Base-by-base conservation (phyloP, 1,284 basidiomycete species). In the Tylopilus orsonianus region DNA sequence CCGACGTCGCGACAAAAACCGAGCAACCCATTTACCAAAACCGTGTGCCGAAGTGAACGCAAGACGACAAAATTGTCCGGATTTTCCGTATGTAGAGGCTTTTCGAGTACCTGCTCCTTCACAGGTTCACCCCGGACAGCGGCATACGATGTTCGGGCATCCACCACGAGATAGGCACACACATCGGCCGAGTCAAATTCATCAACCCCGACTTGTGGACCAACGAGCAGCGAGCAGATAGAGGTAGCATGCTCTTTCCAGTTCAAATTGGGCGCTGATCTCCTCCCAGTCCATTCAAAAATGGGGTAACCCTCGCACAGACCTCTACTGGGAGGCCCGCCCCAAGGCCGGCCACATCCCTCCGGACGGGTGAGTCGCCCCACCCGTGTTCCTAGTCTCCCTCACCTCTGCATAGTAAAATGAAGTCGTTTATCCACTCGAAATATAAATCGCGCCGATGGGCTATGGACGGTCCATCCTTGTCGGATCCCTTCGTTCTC, bases 181-280 rank as follows among this genome's bases (percentile, higher is more conserved):
- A 99, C 68, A 96, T 97, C 69, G 90, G 89, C 71, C 90, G 89
- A 65, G 93, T 99, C 65, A 97, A 97, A 68, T 97, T 93, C 8
- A 93, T 99, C 53, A 97, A 99, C 72, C 83, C 99, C 38, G 96
- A 99, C 62, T 86, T 92, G 18, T 99, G 96, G 96, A 97, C 93
- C 4, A 91, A 93, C 1, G 95, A n/a, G n/a, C n/a, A n/a, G n/a
- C n/a, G n/a, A 98, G 62, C 96, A 99, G 74, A 96, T 99, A 88
- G 85, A 87, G 67, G 93, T 92, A 59, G 26, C 26, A 5, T 10
- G 26, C 10, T 27, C 26, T 5, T 27, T 27, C 26, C 26, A 27
- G 7, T 10, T 5, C 26, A 27, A n/a, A 10, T 27, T 5, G 5
- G 10, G 7, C 26, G 7, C 26, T 49, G 44, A 49, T 27, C 33